Base-by-base conservation (phyloP, 192 early-diverging fungal genomes). In the Entomortierella parvispora region DNA sequence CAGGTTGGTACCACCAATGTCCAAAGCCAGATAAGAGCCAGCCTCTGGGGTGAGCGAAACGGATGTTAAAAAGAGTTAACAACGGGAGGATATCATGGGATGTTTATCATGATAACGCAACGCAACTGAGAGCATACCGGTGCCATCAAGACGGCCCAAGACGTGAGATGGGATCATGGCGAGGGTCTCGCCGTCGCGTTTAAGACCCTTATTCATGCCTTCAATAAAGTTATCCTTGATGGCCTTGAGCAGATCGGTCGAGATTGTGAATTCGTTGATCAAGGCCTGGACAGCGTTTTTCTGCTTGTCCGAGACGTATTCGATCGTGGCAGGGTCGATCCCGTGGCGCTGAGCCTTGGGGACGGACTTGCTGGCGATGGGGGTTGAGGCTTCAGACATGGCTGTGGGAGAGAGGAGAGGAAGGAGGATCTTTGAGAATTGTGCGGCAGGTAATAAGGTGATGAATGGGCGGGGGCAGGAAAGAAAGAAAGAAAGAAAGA, bases 1-100 rank as follows among this genome's bases (percentile, higher is more conserved):
- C 62, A 98, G 87, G 82, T 98, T 98, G 64, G 94, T 94, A 34
- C 95, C 96, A 65, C 96, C 96, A 33, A 98, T 83, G 64, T 98
- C 96, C 54, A 98, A 85, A n/a, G 96, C 94, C 54, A 98, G 84
- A 71, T 87, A 94, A 29, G 88, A 84, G 46, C 96, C 96, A 37
- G 75, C 79, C 79, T 98, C 96, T 82, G 63, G 22, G 18, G 47
- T 12, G 47, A 23, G 47, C 5, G 47, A 49, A 18, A 23, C 9
- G n/a, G 47, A 23, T 11, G 43, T 8, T 4, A 49, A 49, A 49
- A 49, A 49, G 22, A 49, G 22, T 20, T 20, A 17, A 40, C 5
- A 40, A 49, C 9, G 43, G 43, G 43, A 44, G n/a, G n/a, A n/a
- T n/a, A n/a, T n/a, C n/a, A n/a, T n/a, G n/a, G n/a, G n/a, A n/a